These are phyloP conservation scores for Marasmius fiardii DNA, from an alignment of 1,284 basidiomycete genomes.

Conservation along the genomic window DNA sequence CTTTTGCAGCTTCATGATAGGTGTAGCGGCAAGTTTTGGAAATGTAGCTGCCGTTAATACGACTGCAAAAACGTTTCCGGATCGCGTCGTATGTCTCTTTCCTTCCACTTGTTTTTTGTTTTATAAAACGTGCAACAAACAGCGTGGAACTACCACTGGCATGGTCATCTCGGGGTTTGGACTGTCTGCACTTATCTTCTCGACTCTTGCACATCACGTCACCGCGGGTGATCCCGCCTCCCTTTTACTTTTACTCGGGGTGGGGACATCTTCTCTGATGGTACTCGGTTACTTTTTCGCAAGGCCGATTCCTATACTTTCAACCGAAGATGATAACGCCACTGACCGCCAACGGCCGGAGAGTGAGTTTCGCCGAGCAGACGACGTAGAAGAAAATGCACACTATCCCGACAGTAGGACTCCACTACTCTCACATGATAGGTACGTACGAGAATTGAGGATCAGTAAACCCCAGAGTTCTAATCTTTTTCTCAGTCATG, in stretches of 20 bases:
- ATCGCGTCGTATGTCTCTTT: conserved; percentile 38
- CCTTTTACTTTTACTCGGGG: conserved; percentile 63
- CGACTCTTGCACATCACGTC: conserved; percentile 59
- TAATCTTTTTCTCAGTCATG: too few relatives aligned
- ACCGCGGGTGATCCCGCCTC: conserved; percentile 72
- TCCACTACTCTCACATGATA: too few relatives aligned
- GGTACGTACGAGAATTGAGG: too few relatives aligned
- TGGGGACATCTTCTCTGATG: conserved; percentile 71
- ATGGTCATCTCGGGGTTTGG: conserved; percentile 80
- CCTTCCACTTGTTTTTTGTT: background rate
- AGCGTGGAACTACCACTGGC: conserved; percentile 72
- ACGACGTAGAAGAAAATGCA: too few relatives aligned
- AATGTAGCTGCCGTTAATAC: conserved; percentile 54
- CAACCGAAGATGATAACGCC: conserved; percentile 13
- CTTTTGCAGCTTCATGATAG: conserved; percentile 53
- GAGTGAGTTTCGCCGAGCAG: conserved; percentile 11
- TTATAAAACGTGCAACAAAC: background rate
- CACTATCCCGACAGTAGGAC: too few relatives aligned
- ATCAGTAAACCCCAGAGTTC: too few relatives aligned
- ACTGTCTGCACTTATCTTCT: conserved; percentile 80
- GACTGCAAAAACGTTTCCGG: conserved; percentile 64
- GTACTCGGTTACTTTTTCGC: conserved; percentile 64
- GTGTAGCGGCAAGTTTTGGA: conserved; percentile 60
- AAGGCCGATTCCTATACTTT: conserved; percentile 50
- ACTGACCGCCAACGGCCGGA: conserved; percentile 2